Evolutionary conservation across 371 early-diverging fungal species (phyloP), one percentile per base, ranked within the genome.

Genomic region (Mucor sp.): DNA sequence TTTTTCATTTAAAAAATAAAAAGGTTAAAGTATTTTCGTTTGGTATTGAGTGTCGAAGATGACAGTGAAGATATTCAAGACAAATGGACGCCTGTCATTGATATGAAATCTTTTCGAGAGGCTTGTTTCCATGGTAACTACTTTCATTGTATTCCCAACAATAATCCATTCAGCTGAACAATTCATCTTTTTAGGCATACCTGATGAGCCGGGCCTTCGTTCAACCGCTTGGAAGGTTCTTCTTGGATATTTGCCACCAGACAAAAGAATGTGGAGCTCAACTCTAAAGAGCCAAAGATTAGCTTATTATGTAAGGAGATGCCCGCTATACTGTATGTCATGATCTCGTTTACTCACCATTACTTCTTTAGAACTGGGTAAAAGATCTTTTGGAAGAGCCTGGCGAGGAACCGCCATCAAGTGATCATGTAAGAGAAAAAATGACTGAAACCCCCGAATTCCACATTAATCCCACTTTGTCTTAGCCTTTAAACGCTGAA

Each of bases 141-240:
- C 11, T 35, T 21, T 32, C 21, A 23, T 53, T 53, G 9, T 53
- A 5, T 25, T 50, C 21, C 21, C 30, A 9, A 35, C 35, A 37
- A 47, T 19, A 44, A 23, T 17, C 43, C 0, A 35, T 7, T 19
- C 5, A 15, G 23, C 21, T n/a, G 19, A 23, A 28, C 27, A 37
- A 23, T 23, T 12, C 12, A 23, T 9, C 23, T 25, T 50, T 50
- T 50, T 65, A 92, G 93, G 93, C 14, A 90, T 91, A 66, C 91
- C 92, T 35, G 93, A 93, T 69, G 86, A 86, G 65, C 81, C 88
- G 9, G 86, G 90, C 27, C 74, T 89, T 48, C 86, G 91, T 58
- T 85, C 89, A 48, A 82, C 75, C 59, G 86, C 88, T 61, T 93
- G 92, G 92, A 92, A 90, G 80, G 83, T 91, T 28, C 74, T 95